phyloP scores from a whole-genome alignment of 345 rosid genomes.

The Syzygium aromaticum region DNA sequence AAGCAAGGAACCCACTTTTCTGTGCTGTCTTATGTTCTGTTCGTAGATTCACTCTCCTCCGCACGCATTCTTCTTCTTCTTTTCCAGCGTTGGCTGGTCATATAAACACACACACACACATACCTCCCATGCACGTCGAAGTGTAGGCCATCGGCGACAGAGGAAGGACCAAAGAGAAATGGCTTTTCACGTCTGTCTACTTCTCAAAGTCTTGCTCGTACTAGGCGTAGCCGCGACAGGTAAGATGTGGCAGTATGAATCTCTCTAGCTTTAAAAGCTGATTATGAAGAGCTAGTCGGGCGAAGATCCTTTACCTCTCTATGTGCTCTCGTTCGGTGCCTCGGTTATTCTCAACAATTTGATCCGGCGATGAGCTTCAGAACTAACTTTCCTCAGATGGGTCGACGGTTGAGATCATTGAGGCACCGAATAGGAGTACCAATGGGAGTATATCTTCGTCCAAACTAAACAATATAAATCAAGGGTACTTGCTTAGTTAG shows the following conservation, averaged over 20 bases:
- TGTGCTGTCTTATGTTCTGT: neutral
- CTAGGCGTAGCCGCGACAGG: neutral
- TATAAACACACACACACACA: neutral
- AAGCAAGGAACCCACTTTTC: conserved; percentile 22
- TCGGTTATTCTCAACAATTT: neutral
- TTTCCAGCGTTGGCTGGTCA: neutral
- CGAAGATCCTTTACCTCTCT: neutral
- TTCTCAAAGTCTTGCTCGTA: neutral
- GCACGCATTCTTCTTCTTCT: conserved; percentile 15
- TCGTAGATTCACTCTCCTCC: conserved; percentile 11
- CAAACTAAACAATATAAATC: neutral
- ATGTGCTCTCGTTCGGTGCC: neutral
- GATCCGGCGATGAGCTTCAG: neutral
- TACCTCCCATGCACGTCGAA: neutral
- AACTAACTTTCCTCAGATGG: neutral
- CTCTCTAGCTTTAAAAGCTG: neutral
- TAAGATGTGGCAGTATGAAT: neutral
- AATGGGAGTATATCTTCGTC: accelerated
- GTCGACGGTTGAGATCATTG: neutral
- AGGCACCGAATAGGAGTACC: neutral
- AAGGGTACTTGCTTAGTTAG: neutral
- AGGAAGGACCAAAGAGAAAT: neutral
- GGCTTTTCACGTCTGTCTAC: conserved; percentile 1
- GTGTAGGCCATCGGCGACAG: neutral
- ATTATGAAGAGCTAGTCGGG: neutral